A percentile compares a stretch with the other conserved stretches of the same genome.
Evolutionary conservation across 2,329 filamentous ascomycete genomes (phyloP).

Genomic region (Purpureocillium takamizusanense): DNA sequence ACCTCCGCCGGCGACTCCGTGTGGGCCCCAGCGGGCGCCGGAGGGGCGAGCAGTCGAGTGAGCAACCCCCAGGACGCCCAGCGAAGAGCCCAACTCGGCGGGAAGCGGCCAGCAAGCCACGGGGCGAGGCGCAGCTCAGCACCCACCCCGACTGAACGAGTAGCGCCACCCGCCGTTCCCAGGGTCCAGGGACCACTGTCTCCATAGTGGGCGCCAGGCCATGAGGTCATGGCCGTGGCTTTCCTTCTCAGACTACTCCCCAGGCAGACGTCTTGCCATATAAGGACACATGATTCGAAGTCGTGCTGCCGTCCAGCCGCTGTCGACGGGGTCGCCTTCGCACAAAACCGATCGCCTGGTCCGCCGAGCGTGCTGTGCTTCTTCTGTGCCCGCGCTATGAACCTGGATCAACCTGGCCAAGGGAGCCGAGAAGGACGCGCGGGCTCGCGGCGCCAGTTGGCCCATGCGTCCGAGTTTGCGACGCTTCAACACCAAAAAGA

Average conservation of each 20-base stretch:
- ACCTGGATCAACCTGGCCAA: too few species aligned
- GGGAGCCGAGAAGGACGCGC: too few species aligned
- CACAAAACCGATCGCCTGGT: too few species aligned
- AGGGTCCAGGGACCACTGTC: not conserved
- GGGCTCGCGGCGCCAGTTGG: too few species aligned
- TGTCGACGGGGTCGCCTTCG: too few species aligned
- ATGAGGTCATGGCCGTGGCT: conserved; percentile 1
- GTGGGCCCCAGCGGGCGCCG: not conserved
- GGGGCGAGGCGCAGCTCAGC: conserved; percentile 18
- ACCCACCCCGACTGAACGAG: not conserved
- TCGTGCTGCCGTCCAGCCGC: not conserved
- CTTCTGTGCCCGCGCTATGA: too few species aligned
- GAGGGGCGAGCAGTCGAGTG: not conserved
- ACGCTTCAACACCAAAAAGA: too few species aligned
- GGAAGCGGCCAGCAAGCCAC: conserved; percentile 16
- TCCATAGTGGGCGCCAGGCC: too few species aligned
- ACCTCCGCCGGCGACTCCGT: conserved; percentile 17
- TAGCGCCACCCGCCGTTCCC: not conserved
- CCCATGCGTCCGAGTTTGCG: too few species aligned
- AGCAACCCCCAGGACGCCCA: conserved; percentile 1
- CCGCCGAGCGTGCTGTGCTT: too few species aligned
- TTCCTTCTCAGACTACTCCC: not conserved
- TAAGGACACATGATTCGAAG: not conserved
- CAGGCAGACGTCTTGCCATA: not conserved
- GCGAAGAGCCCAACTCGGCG: conserved; percentile 2